Conservation (phyloP, 2,329 filamentous ascomycete species). For the Penicillium sp. region DNA sequence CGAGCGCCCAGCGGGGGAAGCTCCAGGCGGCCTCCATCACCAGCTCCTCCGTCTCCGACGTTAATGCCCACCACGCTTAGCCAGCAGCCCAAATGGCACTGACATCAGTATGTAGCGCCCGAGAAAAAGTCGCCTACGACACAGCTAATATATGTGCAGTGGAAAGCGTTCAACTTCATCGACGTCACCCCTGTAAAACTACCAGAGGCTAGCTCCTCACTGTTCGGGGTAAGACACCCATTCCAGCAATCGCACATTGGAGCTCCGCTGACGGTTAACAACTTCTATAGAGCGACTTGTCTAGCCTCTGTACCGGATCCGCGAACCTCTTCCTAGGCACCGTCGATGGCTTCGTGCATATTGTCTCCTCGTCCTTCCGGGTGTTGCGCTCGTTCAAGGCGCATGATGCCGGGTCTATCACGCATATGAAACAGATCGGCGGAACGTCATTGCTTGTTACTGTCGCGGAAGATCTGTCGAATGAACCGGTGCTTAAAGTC, state of each 20-base stretch:
- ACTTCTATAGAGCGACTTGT: slow-evolving; percentile 64
- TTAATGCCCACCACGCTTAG: slow-evolving; percentile 34
- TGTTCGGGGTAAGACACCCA: slow-evolving; percentile 71
- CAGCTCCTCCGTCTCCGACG: slow-evolving; percentile 23
- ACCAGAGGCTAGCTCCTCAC: slow-evolving; percentile 73
- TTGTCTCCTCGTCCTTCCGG: slow-evolving; percentile 86
- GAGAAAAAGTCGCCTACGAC: background rate
- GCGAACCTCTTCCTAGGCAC: slow-evolving; percentile 89
- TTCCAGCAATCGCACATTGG: background rate
- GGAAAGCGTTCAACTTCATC: slow-evolving; percentile 99
- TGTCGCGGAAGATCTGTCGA: slow-evolving; percentile 77
- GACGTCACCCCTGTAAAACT: slow-evolving; percentile 84
- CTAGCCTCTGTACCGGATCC: slow-evolving; percentile 81
- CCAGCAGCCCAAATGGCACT: slow-evolving; percentile 47
- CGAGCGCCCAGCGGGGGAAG: slow-evolving; percentile 14
- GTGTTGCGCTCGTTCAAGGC: slow-evolving; percentile 83
- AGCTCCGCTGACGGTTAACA: slow-evolving; percentile 6
- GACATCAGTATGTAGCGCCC: slow-evolving; percentile 43
- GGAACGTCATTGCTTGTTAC: slow-evolving; percentile 86
- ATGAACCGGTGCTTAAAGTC: slow-evolving; percentile 89
- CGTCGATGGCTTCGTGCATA: slow-evolving; percentile 81
- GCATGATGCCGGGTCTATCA: slow-evolving; percentile 75
- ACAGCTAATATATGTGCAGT: slow-evolving; percentile 57
- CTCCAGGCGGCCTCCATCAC: slow-evolving; percentile 15
- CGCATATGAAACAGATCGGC: slow-evolving; percentile 88